Conservation (phyloP, 495 filamentous ascomycete species). For the Lentithecium fluviatile region DNA sequence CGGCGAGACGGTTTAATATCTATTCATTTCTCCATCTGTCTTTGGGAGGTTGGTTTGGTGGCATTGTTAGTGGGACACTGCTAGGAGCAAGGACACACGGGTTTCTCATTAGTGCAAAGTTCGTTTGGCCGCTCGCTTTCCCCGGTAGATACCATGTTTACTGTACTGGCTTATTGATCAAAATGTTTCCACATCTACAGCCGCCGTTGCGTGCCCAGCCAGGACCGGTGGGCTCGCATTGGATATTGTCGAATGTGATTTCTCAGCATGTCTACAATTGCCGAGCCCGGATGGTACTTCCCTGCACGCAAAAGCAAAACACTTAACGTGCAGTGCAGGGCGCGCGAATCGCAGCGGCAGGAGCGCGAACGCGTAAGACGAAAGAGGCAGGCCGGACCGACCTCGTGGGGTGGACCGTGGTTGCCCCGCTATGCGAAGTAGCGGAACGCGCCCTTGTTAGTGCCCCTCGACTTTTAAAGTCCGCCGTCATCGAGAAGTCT, state of each 20-base stretch:
- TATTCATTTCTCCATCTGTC: neutral
- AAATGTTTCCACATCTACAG: neutral
- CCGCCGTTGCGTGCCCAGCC: no score
- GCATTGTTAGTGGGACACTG: neutral
- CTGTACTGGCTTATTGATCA: neutral
- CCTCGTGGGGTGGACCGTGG: neutral
- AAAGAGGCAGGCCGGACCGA: slow-evolving; percentile 13
- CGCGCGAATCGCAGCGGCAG: neutral
- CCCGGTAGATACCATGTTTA: neutral
- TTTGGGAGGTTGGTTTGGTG: neutral
- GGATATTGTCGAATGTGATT: neutral
- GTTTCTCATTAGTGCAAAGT: neutral
- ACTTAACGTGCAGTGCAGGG: neutral
- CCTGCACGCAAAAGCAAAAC: neutral
- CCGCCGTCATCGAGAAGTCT: slow-evolving; percentile 18
- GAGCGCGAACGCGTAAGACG: neutral
- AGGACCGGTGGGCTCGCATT: no score
- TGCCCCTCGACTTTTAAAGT: neutral
- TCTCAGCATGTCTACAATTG: neutral
- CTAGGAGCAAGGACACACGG: neutral
- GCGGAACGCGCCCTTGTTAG: slow-evolving; percentile 3
- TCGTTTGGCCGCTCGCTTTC: neutral
- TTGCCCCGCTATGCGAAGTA: slow-evolving; percentile 5
- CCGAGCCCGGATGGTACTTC: neutral
- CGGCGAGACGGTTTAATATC: no score